phyloP scores from a whole-genome alignment of 2,329 filamentous ascomycete species.

The Diaporthe citri region DNA sequence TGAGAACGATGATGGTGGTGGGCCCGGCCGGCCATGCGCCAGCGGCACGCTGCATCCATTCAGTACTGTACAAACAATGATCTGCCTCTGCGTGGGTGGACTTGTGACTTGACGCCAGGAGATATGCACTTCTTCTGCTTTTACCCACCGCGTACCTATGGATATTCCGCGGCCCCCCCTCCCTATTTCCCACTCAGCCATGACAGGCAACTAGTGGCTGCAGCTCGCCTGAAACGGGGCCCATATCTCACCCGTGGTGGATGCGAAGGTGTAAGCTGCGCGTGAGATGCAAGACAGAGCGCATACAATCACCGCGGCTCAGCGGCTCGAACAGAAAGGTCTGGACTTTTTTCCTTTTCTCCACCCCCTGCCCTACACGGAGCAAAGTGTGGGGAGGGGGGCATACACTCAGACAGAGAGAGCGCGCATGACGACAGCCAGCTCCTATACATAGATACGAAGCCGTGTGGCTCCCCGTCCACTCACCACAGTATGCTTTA shows the following conservation, averaged over 20 bases:
- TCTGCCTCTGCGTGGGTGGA: conserved; percentile 7
- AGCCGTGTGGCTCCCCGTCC: not conserved
- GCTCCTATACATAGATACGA: conserved; percentile 31
- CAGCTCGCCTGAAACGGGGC: conserved; percentile 29
- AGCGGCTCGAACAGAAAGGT: conserved; percentile 32
- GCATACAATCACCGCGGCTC: conserved; percentile 34
- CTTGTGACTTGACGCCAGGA: conserved; percentile 21
- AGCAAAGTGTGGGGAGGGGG: conserved; percentile 6
- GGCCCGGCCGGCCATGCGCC: conserved; percentile 26
- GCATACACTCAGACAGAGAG: not conserved
- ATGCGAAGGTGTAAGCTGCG: conserved; percentile 8
- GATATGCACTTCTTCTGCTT: conserved; percentile 12
- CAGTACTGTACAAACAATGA: conserved; percentile 4
- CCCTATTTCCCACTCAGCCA: not conserved
- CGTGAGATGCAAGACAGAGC: conserved; percentile 29
- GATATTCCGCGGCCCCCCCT: not conserved
- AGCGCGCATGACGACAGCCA: conserved; percentile 11
- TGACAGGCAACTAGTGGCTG: conserved; percentile 29
- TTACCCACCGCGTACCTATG: conserved; percentile 5
- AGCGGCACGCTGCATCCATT: conserved; percentile 36
- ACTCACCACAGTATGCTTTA: conserved; percentile 12
- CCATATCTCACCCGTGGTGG: not conserved
- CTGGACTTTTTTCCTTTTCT: conserved; percentile 25
- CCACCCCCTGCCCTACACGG: conserved; percentile 4
- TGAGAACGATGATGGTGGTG: not conserved